Percentiles rank a stretch among this genome's conserved stretches.
phyloP scores from a whole-genome alignment of 345 rosid species.

The Moricandia moricandioides region DNA sequence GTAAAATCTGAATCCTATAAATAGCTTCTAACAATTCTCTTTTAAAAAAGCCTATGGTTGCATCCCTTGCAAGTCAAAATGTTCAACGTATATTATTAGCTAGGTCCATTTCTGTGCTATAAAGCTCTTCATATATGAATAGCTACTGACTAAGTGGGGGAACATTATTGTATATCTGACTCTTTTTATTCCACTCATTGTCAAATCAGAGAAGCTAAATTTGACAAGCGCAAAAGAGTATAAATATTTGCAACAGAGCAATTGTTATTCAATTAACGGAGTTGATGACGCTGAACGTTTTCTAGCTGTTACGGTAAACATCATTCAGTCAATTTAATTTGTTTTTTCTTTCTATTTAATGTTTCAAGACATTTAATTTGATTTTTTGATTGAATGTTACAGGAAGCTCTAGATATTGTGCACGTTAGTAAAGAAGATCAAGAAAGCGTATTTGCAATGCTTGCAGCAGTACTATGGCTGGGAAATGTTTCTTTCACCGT shows the following conservation, averaged over 20 bases:
- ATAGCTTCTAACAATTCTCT: not conserved
- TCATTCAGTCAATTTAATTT: not conserved
- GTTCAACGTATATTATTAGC: not conserved
- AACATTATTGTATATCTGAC: conserved; percentile 2
- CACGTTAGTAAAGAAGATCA: conserved; percentile 93
- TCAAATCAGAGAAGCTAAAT: conserved; percentile 65
- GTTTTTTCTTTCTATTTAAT: not conserved
- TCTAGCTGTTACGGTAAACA: conserved; percentile 55
- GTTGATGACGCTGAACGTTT: conserved; percentile 81
- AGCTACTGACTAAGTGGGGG: not conserved
- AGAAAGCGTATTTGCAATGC: conserved; percentile 91
- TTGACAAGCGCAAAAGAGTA: conserved; percentile 74
- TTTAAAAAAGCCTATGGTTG: not conserved
- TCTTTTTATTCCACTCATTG: conserved; percentile 11
- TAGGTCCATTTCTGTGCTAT: conserved; percentile 3
- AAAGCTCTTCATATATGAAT: not conserved
- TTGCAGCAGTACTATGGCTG: conserved; percentile 93
- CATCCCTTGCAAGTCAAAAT: not conserved
- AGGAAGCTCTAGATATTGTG: conserved; percentile 94
- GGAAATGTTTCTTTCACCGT: conserved; percentile 77
- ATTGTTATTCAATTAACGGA: conserved; percentile 67
- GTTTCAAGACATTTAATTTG: not conserved
- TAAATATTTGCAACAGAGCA: conserved; percentile 81
- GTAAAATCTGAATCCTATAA: not conserved
- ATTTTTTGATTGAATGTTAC: conserved; percentile 20